Evolutionary conservation across 2,329 filamentous ascomycete species (phyloP).

Genomic region (Paecilomyces fulvus): DNA sequence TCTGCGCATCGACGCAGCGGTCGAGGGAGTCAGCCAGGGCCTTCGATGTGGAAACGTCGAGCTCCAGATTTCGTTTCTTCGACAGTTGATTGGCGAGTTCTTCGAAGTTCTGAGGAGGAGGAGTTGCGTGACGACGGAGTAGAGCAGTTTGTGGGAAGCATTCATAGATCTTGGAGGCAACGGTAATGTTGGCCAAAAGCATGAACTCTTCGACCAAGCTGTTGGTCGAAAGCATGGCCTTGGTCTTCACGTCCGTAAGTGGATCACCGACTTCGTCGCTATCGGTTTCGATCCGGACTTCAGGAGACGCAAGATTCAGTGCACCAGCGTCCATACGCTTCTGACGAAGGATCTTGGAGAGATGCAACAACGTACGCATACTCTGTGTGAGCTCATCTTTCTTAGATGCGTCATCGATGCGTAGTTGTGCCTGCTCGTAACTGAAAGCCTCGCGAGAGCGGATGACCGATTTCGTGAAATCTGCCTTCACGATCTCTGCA

Average conservation of each 20-base stretch:
- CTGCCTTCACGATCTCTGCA: conserved; percentile 74
- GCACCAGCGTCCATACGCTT: conserved; percentile 96
- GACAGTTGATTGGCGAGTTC: conserved; percentile 85
- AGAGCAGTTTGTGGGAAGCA: conserved; percentile 93
- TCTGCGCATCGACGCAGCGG: conserved; percentile 63
- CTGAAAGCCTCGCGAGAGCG: conserved; percentile 93
- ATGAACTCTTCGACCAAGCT: conserved; percentile 99
- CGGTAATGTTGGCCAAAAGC: conserved; percentile 94
- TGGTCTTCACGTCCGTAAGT: conserved; percentile 83
- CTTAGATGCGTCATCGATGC: conserved; percentile 82
- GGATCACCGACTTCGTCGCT: conserved; percentile 95
- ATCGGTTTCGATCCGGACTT: conserved; percentile 91
- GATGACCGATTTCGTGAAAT: conserved; percentile 97
- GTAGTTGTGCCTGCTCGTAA: conserved; percentile 90
- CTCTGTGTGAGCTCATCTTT: conserved; percentile 82
- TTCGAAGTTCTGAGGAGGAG: conserved; percentile 94
- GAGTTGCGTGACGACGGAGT: conserved; percentile 81
- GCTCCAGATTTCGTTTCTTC: conserved; percentile 71
- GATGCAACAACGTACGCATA: conserved; percentile 75
- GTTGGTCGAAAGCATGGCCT: conserved; percentile 88
- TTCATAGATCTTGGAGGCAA: conserved; percentile 81
- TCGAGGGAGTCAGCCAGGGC: conserved; percentile 93
- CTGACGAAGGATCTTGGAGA: conserved; percentile 88
- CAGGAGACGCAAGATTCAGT: conserved; percentile 90
- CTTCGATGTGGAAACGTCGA: conserved; percentile 77